Percentiles rank a stretch among this genome's conserved stretches.
Evolutionary conservation across 2,329 filamentous ascomycete species (phyloP).

Genomic region (Drechslerella coelobrocha): DNA sequence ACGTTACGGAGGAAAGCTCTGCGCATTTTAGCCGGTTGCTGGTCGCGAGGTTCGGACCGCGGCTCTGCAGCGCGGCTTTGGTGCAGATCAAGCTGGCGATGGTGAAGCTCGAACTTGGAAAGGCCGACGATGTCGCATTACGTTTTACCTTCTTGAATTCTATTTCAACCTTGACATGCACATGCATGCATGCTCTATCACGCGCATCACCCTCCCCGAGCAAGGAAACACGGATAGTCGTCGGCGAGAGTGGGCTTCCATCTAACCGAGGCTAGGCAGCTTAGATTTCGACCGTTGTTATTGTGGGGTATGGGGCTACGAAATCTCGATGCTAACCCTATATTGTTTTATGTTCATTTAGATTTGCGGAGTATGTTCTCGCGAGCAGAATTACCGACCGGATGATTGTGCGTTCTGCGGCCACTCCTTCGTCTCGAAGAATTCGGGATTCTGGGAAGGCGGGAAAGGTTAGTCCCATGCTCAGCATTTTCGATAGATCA

Average conservation of each 20-base stretch:
- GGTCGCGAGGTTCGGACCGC: constrained; percentile 30
- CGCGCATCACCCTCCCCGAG: constrained; percentile 26
- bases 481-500: constrained; percentile 7
- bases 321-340: constrained; percentile 29
- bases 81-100: background rate
- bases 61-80: constrained; percentile 15
- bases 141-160: background rate
- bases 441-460: constrained; percentile 83
- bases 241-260: constrained; percentile 19
- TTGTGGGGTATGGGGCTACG: constrained; percentile 45
- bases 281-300: constrained; percentile 37
- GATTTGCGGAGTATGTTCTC: constrained; percentile 71
- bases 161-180: background rate
- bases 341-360: constrained; percentile 15
- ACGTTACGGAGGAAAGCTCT: background rate
- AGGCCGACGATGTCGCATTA: background rate
- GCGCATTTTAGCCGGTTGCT: constrained; percentile 34
- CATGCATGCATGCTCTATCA: constrained; percentile 18
- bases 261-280: constrained; percentile 46
- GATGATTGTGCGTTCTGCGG: constrained; percentile 79
- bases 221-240: constrained; percentile 25
- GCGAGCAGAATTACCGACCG: constrained; percentile 79
- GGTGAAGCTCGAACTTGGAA: background rate
- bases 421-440: constrained; percentile 71
- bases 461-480: constrained; percentile 64